A percentile compares a stretch with the other conserved stretches of the same genome.
These are phyloP conservation scores for Scenedesmus sp. DNA, from an alignment of 163 green algal genomes.

Conservation along the genomic window DNA sequence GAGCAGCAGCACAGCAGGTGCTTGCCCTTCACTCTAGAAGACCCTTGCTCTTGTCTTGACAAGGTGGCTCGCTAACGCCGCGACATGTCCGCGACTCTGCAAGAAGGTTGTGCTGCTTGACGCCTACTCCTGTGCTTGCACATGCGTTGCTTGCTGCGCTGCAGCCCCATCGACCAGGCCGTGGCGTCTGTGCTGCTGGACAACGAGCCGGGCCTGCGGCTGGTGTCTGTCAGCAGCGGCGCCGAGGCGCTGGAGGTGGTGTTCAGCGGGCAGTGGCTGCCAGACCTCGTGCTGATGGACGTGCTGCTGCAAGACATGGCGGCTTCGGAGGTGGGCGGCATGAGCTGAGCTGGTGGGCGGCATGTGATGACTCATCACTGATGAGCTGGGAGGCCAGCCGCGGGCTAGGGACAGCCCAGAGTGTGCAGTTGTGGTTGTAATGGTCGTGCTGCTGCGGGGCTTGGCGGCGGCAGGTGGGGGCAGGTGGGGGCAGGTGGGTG, in stretches of 20 bases:
- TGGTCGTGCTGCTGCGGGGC: conserved; percentile 25
- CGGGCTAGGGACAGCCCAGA: not conserved
- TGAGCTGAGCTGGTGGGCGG: too few relatives aligned
- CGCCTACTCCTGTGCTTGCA: not conserved
- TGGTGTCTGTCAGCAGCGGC: not conserved
- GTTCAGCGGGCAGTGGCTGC: not conserved
- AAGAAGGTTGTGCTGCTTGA: not conserved
- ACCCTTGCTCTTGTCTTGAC: too few relatives aligned
- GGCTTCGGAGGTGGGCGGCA: conserved; percentile 16
- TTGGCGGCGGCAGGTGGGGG: not conserved
- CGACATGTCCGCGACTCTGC: too few relatives aligned
- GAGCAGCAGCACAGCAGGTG: too few relatives aligned
- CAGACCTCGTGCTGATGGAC: conserved; percentile 50
- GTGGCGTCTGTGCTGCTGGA: conserved; percentile 5
- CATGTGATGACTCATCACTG: too few relatives aligned
- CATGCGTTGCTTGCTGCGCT: not conserved
- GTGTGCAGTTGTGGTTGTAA: not conserved
- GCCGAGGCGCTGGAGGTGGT: conserved; percentile 19
- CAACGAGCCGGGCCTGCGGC: not conserved
- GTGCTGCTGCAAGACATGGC: conserved; percentile 44
- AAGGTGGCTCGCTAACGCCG: too few relatives aligned
- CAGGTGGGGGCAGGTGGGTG: too few relatives aligned
- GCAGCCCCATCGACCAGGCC: conserved; percentile 32
- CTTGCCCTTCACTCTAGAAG: too few relatives aligned
- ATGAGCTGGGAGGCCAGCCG: not conserved